Conservation (phyloP, 305 asterid species). For the Fraxinus sp. region DNA sequence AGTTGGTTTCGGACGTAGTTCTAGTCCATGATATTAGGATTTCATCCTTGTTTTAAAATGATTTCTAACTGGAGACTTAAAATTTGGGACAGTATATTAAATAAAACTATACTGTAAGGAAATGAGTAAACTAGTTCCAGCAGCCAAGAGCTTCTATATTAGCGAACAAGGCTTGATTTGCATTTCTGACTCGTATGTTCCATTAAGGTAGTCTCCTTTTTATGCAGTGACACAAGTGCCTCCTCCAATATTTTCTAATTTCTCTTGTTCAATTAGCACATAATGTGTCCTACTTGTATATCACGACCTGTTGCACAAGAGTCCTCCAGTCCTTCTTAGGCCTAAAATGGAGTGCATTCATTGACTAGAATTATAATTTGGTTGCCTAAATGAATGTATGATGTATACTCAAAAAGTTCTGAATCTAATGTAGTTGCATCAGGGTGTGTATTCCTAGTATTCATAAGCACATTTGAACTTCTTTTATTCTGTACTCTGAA, state of each 20-base stretch:
- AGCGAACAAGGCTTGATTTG: not conserved
- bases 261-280: not conserved
- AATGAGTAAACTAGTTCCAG: not conserved
- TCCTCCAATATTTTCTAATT: not conserved
- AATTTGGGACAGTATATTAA: not conserved
- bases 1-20: not conserved
- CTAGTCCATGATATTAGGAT: not conserved
- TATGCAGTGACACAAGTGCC: not conserved
- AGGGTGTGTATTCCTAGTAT: slow-evolving; percentile 1
- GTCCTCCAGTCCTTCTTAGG: not conserved
- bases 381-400: not conserved
- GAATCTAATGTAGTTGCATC: not conserved
- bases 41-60: not conserved
- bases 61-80: not conserved
- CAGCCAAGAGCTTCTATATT: not conserved
- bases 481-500: slow-evolving; percentile 16
- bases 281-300: not conserved
- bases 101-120: not conserved
- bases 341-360: not conserved
- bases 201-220: not conserved
- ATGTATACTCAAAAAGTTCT: not conserved
- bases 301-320: not conserved
- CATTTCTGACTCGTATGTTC: not conserved
- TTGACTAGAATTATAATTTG: not conserved
- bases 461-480: slow-evolving; percentile 1